Conservation (phyloP, 1,139 yeast species). For the Saccharomyces hybrid region DNA sequence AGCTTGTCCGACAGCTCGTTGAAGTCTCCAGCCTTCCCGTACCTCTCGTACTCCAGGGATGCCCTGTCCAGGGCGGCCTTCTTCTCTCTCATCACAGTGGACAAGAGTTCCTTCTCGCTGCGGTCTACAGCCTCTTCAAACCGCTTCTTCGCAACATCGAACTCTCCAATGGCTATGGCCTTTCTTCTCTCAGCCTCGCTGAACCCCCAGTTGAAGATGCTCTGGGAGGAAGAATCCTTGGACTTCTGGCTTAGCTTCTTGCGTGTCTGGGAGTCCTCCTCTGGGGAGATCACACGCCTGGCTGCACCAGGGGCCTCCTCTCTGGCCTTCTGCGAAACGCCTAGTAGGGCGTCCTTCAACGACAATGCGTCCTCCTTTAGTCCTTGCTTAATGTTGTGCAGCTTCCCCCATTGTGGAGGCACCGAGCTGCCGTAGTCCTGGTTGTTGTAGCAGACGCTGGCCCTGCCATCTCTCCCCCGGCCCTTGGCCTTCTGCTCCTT, state of each 20-base stretch:
- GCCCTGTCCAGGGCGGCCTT: constrained; percentile 20
- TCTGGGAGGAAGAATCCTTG: constrained; percentile 14
- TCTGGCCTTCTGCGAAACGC: not conserved
- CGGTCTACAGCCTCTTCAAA: constrained; percentile 19
- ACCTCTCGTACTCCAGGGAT: constrained; percentile 18
- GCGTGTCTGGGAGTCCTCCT: constrained; percentile 3
- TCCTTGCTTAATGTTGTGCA: constrained; percentile 5
- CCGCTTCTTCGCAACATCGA: constrained; percentile 19
- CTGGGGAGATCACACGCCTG: not conserved
- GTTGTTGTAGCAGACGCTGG: not conserved
- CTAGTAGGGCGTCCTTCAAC: constrained; percentile 8
- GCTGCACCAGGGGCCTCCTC: not conserved
- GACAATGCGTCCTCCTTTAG: constrained; percentile 6
- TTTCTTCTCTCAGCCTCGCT: constrained; percentile 29
- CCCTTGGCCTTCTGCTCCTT: not conserved
- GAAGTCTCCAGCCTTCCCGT: constrained; percentile 18
- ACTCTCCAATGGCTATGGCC: constrained; percentile 30
- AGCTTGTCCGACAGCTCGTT: constrained; percentile 25
- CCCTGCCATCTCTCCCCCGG: not conserved
- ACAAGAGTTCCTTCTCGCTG: constrained; percentile 15
- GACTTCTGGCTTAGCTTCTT: constrained; percentile 9
- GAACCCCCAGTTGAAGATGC: constrained; percentile 30
- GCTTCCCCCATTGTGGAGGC: not conserved
- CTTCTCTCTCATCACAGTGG: constrained; percentile 10
- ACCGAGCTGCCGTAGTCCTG: not conserved